Evolutionary conservation across 441 rosid genomes (phyloP).

Genomic region (Macaranga tanarius): DNA sequence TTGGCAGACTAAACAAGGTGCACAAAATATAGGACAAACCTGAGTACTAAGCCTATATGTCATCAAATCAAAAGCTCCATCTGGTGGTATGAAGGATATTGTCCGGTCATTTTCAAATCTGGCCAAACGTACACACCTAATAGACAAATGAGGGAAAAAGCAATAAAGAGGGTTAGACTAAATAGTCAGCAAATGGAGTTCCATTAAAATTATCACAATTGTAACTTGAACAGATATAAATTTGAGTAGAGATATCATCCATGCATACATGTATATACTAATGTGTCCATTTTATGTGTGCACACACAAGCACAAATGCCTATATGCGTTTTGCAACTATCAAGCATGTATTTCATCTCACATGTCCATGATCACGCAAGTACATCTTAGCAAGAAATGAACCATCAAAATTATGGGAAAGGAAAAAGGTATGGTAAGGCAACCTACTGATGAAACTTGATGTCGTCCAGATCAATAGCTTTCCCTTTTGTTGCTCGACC

Average conservation of each 20-base stretch:
- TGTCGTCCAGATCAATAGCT: conserved; percentile 96
- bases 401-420: neutral
- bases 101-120: conserved; percentile 94
- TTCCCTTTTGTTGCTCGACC: conserved; percentile 95
- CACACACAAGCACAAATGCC: neutral
- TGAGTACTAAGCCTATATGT: conserved; percentile 91
- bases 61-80: conserved; percentile 96
- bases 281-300: neutral
- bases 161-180: neutral
- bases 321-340: neutral
- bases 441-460: conserved; percentile 93
- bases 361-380: neutral
- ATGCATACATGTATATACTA: neutral
- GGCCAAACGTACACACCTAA: conserved; percentile 88
- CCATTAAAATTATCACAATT: neutral
- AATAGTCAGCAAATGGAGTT: conserved; percentile 11
- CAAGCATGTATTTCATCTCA: neutral
- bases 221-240: neutral
- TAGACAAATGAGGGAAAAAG: neutral
- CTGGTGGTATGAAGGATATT: conserved; percentile 95
- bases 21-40: conserved; percentile 38
- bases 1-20: neutral
- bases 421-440: conserved; percentile 9
- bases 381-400: neutral
- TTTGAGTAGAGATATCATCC: neutral